Base-by-base conservation (phyloP, 2,329 filamentous ascomycete genomes). In the Ceratocystis diversiconidia region DNA sequence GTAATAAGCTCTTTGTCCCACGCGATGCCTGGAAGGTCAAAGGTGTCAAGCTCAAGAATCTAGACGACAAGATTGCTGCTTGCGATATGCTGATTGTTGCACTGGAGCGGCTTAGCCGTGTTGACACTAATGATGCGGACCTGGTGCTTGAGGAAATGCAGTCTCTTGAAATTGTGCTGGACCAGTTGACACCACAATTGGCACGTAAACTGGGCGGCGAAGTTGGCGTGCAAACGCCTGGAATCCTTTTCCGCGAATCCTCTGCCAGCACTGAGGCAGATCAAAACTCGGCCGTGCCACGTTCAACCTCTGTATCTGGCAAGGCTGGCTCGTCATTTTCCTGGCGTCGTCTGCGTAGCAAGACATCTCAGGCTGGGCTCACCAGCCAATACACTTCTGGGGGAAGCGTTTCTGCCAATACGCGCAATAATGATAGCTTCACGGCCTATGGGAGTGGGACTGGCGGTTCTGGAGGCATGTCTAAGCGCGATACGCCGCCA, bases 81-180 rank as follows among this genome's bases (percentile, higher is more conserved):
- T 96, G 92, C 73, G 94, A 99, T 74, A 81, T 90, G 63, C 81
- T 99, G 62, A 97, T 92, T 0, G 90, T 92, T 0, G 92, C 92
- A 8, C 78, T 99, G 36, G 81, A 90, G 66, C 94, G 92, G 73
- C 81, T 99, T 44, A 84, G 86, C 5, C 83, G 85, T 68, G 91
- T 96, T 0, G 90, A 99, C 71, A 94, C 88, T 0, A 87, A 85
- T 68, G 92, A 99, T 73, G 92, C 92, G 0, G 92, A 96, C 72
- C 90, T 91, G 0, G 85, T 97, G 22, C 79, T 96, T 17, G 91
- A 95, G 71, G 94, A 99, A 74, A 94, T 99, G 87, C 91, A 97
- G 73, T 81, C 85, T 1, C 79, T 99, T 3, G 94, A 99, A 74
- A 80, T 80, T 46, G 82, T 96, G 36, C 80, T 99, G 36, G 92